Evolutionary conservation across 139 green algal genomes (phyloP), one percentile per base, ranked within the genome.

Genomic region (Closterium sp.): DNA sequence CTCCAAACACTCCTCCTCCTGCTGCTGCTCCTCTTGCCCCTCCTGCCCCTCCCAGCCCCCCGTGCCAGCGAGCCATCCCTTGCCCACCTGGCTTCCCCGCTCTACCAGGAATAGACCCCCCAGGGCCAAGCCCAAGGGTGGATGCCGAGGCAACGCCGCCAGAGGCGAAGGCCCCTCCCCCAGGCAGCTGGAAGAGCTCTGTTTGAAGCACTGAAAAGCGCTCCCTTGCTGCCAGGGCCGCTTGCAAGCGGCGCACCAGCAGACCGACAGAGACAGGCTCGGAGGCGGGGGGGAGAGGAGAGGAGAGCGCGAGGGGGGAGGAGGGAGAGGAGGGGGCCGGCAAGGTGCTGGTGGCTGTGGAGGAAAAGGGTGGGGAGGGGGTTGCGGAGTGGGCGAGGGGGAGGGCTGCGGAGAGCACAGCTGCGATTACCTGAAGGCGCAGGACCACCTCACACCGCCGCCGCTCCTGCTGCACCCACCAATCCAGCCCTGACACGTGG

Each of bases 241-340:
- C 94, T 92, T 97, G 97, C 92, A 99, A 95, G 94, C 97, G 97
- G 55, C 88, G 87, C 35, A 98, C 95, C 30, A 99, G 95, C 25
- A 93, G 16, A 19, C 16, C 16, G 55, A 76, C 55, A 19, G 55
- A 76, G 25, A 76, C 55, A 2, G 55, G 55, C 1, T 10, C 2
- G 4, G 55, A 76, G 4, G 55, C 16, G 55, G 55, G 55, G 2
- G 55, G 55, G 55, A 76, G 55, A 76, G 55, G 16, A 19, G 55
- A 76, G 0, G 55, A 3, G 55, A 76, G 55, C 16, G 55, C 38
- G 23, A 0, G 88, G 84, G 33, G 35, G 55, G 55, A 76, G 55
- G 55, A 28, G 16, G 55, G 55, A 28, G 55, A 76, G 55, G 55
- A 28, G 55, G 88, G 16, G 31, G 95, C 34, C 7, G 90, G 93